These are phyloP conservation scores for Hymenoscyphus linearis DNA, from an alignment of 2,329 filamentous ascomycete species.

Conservation along the genomic window DNA sequence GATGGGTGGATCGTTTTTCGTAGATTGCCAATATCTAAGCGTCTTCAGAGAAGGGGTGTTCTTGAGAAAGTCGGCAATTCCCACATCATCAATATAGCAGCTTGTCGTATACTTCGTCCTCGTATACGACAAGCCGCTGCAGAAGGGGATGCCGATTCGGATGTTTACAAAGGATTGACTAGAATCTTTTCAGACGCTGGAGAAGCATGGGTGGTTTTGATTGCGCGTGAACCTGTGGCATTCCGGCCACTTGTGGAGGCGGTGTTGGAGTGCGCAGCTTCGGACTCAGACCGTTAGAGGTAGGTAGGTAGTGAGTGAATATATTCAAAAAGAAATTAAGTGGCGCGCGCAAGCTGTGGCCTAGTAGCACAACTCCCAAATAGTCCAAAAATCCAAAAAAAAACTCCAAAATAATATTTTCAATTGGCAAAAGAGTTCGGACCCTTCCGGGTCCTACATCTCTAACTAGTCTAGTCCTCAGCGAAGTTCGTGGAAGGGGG, in stretches of 20 bases:
- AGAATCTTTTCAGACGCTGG: constrained; percentile 89
- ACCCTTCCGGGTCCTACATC: too few relatives aligned
- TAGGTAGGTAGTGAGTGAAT: too few relatives aligned
- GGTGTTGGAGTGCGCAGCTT: constrained; percentile 83
- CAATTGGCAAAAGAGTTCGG: too few relatives aligned
- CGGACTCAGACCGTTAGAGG: constrained; percentile 84
- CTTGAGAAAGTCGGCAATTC: constrained; percentile 13
- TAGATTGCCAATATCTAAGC: constrained; percentile 10
- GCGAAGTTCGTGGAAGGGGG: too few relatives aligned
- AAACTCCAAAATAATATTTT: too few relatives aligned
- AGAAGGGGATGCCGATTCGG: constrained; percentile 77
- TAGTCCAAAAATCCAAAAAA: too few relatives aligned
- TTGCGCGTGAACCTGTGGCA: constrained; percentile 74
- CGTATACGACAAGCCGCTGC: constrained; percentile 71
- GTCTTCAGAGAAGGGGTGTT: constrained; percentile 8
- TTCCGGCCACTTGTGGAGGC: constrained; percentile 85
- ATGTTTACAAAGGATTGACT: constrained; percentile 82
- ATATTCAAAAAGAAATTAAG: too few relatives aligned
- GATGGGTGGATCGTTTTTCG: background rate
- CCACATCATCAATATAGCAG: constrained; percentile 10
- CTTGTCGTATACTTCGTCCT: constrained; percentile 58
- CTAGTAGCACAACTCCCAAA: too few relatives aligned
- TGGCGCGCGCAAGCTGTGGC: too few relatives aligned
- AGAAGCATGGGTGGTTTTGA: constrained; percentile 88
- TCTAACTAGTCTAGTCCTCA: too few relatives aligned